Evolutionary conservation across 192 early-diverging fungal species (phyloP).

Genomic region (Mortierella claussenii): DNA sequence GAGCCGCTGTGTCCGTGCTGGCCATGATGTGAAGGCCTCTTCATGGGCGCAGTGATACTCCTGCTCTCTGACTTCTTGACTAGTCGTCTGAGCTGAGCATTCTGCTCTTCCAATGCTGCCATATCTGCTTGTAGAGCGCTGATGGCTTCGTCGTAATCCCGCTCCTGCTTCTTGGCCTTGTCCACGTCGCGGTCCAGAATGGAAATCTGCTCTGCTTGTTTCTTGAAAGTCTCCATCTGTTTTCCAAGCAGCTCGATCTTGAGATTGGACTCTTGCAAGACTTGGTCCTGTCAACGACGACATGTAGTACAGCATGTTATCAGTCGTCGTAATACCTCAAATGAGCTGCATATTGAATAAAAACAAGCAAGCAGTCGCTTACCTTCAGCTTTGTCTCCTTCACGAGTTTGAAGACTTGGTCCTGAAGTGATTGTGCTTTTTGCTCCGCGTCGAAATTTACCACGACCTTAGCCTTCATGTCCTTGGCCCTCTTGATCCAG

Average conservation of each 20-base stretch:
- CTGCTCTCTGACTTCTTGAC: conserved; percentile 47
- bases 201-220: conserved; percentile 72
- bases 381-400: conserved; percentile 83
- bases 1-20: conserved; percentile 6
- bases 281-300: conserved; percentile 68
- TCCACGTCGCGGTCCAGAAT: conserved; percentile 69
- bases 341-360: not conserved
- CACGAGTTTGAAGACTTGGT: conserved; percentile 83
- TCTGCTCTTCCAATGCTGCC: conserved; percentile 75
- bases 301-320: not conserved
- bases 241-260: conserved; percentile 88
- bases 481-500: conserved; percentile 83
- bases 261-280: conserved; percentile 76
- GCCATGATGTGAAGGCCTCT: conserved; percentile 18
- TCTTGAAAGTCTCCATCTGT: conserved; percentile 72
- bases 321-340: not conserved
- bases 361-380: not conserved
- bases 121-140: conserved; percentile 75
- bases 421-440: conserved; percentile 77
- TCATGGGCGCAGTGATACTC: conserved; percentile 6
- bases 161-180: conserved; percentile 68
- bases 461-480: conserved; percentile 82
- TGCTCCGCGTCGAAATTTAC: conserved; percentile 85
- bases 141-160: conserved; percentile 78
- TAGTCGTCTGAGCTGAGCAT: conserved; percentile 61